Conservation (phyloP, 2,329 filamentous ascomycete genomes). For the Ceratocystis papillata region DNA sequence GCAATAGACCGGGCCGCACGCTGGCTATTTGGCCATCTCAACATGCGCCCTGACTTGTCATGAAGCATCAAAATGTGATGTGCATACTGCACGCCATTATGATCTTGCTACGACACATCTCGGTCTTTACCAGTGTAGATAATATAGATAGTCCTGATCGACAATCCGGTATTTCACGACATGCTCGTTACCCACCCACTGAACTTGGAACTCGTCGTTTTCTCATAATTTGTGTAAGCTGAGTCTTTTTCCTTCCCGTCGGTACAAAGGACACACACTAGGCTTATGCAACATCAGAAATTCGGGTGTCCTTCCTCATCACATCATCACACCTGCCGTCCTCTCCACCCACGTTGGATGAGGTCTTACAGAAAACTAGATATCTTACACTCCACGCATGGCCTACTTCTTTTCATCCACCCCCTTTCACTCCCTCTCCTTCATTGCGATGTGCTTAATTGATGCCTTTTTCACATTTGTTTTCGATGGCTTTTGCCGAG, state of each 20-base stretch:
- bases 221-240: background rate
- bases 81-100: background rate
- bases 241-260: no score
- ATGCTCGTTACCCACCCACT: no score
- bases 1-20: no score
- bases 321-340: background rate
- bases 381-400: no score
- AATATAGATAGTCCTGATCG: background rate
- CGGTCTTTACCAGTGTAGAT: background rate
- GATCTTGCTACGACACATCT: background rate
- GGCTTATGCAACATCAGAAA: background rate
- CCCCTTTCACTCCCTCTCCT: background rate
- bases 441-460: background rate
- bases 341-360: background rate
- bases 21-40: no score
- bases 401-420: background rate
- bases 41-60: no score
- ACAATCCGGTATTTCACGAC: background rate
- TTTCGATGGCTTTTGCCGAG: background rate
- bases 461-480: background rate
- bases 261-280: background rate
- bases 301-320: background rate
- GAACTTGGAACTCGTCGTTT: conserved; percentile 2
- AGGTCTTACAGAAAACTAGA: no score
- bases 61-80: no score